Base-by-base conservation (phyloP, 192 early-diverging fungal genomes). In the Backusella morwellensis region DNA sequence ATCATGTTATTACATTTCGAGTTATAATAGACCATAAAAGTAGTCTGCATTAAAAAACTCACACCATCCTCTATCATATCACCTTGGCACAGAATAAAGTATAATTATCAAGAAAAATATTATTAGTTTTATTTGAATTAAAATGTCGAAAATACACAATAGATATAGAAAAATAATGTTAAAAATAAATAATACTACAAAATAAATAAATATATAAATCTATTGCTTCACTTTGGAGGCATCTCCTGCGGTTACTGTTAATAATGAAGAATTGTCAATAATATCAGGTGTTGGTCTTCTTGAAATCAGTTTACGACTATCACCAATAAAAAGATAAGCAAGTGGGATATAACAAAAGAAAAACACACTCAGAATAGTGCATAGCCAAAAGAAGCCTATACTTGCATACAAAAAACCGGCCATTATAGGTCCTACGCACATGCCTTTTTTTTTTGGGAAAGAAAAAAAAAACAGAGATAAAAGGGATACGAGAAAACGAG, bases 321-420 rank as follows among this genome's bases (percentile, higher is more conserved):
- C 74, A 4, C 78, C 78, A 23, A 67, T 44, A 59, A 41, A 80
- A 26, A 75, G n/a, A 42, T 71, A 80, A 1, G 77, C 77, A 14
- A 71, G 6, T 3, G 81, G 81, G 23, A 82, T 71, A 3, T 68
- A 75, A 1, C 66, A 34, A 23, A 82, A 14, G 40, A 76, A 38
- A 12, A 76, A n/a, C 4, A 36, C 17, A 14, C 69, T 69, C 15
- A 82, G 42, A 11, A 79, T 73, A 56, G 66, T 59, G 29, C 74
- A 78, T 6, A 78, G 34, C 81, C 81, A 82, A 66, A 82, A 82
- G 70, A 82, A 82, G 7, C 77, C 77, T 50, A 78, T 73, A n/a
- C 69, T 47, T 32, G 68, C 56, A 66, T 78, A 82, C 6, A 78
- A 1, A 35, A 78, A 75, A 56, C 81, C 81, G 19, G 72, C 77